Base-by-base conservation (phyloP, 805 yeast genomes). In the Metschnikowia santaceciliae region DNA sequence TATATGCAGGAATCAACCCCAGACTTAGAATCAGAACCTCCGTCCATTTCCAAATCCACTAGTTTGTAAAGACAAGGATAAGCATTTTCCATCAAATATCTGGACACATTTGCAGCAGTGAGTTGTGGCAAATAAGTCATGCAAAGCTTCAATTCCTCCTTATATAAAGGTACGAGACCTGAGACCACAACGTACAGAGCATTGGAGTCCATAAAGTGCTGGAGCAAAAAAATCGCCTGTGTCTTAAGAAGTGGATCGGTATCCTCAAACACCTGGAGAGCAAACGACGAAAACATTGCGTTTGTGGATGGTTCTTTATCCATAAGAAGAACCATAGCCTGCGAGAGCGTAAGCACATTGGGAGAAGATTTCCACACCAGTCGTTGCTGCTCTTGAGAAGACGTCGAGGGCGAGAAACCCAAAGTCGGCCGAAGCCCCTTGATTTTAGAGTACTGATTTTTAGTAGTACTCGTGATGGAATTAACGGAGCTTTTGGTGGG, bases 231-330 rank as follows among this genome's bases (percentile, higher is more conserved):
- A 42, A 65, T 56, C 17, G 64, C 69, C 45, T 65, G 67, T 1
- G 59, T 52, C 48, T 71, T 68, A 42, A 64, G 57, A 5, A 47
- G 35, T 5, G 67, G 64, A 23, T 65, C 67, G 42, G 66, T 63
- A 50, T 70, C 72, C 50, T 70, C 74, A 37, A 71, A 59, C 6
- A 72, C 57, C 42, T 69, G 70, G 17, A 72, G 60, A 3, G 67
- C 56, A 42, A 69, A 70, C 5, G 75, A 61, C 10, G 72, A 59
- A 11, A 69, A 47, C 17, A 35, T 17, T 4, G 2, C 61, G n/a
- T 6, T 63, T 30, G 40, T 37, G 38, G 55, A 45, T 37, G 32
- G 48, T 19, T 30, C 33, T 1, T 36, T 13, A 42, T 51, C 54
- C 32, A 45, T 37, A 6, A 39, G 20, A 36, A 67, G 57, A 11